Percentiles rank a stretch among this genome's conserved stretches.
Conservation (phyloP, 31 red algal genomes). For the Asparagopsis taxiformis region DNA sequence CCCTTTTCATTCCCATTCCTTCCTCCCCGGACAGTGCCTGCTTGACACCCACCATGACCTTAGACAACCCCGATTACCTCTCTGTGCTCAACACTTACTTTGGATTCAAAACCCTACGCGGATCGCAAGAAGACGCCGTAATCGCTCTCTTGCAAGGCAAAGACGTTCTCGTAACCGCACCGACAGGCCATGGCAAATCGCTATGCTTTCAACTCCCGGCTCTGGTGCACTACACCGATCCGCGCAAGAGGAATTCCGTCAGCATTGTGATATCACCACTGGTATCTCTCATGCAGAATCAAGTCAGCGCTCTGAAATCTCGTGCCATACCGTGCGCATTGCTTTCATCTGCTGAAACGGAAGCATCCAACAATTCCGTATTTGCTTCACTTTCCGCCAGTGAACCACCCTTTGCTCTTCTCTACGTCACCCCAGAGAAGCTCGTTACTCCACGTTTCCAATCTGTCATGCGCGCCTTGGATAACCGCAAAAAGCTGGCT, state of each 20-base stretch:
- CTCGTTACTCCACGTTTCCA: slow-evolving; percentile 27
- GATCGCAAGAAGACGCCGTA: slow-evolving; percentile 31
- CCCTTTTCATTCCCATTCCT: too few species aligned
- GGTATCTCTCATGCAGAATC: slow-evolving; percentile 89
- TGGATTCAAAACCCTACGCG: slow-evolving; percentile 33
- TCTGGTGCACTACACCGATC: slow-evolving; percentile 15
- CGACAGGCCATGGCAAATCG: slow-evolving; percentile 92
- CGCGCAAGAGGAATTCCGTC: slow-evolving; percentile 26
- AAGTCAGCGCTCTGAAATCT: slow-evolving; percentile 53
- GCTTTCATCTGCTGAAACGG: slow-evolving; percentile 42
- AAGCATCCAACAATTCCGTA: slow-evolving; percentile 12
- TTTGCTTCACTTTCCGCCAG: slow-evolving; percentile 8
- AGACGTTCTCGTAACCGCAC: slow-evolving; percentile 61
- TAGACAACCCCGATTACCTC: too few species aligned
- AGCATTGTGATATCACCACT: slow-evolving; percentile 87
- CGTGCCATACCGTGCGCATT: slow-evolving; percentile 33
- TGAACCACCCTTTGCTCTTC: slow-evolving; percentile 21
- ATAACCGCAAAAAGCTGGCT: slow-evolving; percentile 30
- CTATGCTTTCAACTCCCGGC: slow-evolving; percentile 89
- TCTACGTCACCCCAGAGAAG: slow-evolving; percentile 91
- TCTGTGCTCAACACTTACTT: slow-evolving; percentile 25
- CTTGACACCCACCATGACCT: too few species aligned
- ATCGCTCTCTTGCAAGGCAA: slow-evolving; percentile 41
- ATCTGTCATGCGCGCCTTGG: slow-evolving; percentile 15
- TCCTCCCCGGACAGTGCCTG: too few species aligned